Percentiles rank a stretch among this genome's conserved stretches.
Evolutionary conservation across 2,329 filamentous ascomycete genomes (phyloP).

Genomic region (Cercospora sp.): DNA sequence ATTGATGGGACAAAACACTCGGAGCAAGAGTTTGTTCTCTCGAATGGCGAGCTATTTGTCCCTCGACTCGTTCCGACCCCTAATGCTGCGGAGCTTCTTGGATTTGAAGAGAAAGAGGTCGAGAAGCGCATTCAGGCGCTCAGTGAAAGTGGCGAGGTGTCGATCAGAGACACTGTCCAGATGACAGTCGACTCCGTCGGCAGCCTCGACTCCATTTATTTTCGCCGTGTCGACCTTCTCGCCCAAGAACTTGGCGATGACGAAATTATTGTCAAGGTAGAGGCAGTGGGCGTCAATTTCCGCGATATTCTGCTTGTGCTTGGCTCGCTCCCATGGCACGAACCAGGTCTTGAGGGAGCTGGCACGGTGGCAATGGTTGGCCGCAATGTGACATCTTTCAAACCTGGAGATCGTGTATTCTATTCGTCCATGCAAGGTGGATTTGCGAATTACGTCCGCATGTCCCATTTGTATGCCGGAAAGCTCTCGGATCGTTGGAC

Average conservation of each 20-base stretch:
- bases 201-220: constrained; percentile 3
- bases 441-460: background rate
- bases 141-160: background rate
- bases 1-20: background rate
- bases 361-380: constrained; percentile 18
- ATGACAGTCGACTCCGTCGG: constrained; percentile 1
- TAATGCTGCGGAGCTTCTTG: background rate
- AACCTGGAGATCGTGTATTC: constrained; percentile 9
- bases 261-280: constrained; percentile 26
- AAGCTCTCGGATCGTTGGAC: constrained; percentile 7
- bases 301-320: constrained; percentile 22
- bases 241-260: constrained; percentile 15
- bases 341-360: constrained; percentile 13
- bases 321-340: background rate
- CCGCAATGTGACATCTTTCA: constrained; percentile 14
- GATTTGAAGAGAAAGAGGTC: background rate
- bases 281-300: constrained; percentile 27
- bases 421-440: background rate
- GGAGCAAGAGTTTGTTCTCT: background rate
- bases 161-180: background rate
- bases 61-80: background rate
- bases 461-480: background rate
- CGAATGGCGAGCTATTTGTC: background rate
- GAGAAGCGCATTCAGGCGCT: background rate
- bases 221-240: background rate